Percentiles rank a stretch among this genome's conserved stretches.
phyloP scores from a whole-genome alignment of 331 rosid species.

The Phaseolus coccineus region DNA sequence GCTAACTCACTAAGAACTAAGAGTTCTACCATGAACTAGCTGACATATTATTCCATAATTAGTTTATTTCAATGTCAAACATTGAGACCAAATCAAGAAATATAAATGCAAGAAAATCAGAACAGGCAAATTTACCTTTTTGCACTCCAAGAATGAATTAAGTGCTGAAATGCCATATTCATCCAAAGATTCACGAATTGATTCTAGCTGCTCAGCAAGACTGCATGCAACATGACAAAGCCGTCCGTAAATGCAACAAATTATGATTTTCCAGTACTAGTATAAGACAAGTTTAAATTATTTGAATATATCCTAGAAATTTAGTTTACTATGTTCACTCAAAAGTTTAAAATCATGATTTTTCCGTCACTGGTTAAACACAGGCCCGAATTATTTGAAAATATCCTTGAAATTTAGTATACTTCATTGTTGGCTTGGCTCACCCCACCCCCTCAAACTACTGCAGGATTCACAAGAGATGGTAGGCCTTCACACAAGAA shows the following conservation, averaged over 20 bases:
- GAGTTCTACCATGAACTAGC: not conserved
- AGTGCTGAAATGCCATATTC: conserved; percentile 67
- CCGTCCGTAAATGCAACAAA: conserved; percentile 36
- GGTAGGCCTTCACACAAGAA: not conserved
- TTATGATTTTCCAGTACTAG: conserved; percentile 29
- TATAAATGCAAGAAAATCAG: conserved; percentile 39
- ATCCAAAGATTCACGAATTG: conserved; percentile 76
- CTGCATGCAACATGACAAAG: conserved; percentile 68
- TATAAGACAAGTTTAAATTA: conserved; percentile 28
- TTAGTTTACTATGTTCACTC: conserved; percentile 27
- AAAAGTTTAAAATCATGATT: conserved; percentile 29
- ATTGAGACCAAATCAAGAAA: conserved; percentile 24
- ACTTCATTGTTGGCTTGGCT: not conserved
- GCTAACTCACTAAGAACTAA: not conserved
- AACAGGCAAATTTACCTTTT: conserved; percentile 61
- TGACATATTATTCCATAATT: conserved; percentile 24
- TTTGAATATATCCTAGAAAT: conserved; percentile 38
- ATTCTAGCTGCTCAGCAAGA: conserved; percentile 92
- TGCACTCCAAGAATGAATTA: conserved; percentile 73
- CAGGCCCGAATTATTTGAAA: conserved; percentile 9
- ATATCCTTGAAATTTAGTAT: conserved; percentile 21
- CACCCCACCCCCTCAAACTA: no score
- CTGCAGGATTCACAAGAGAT: no score
- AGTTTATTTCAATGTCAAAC: conserved; percentile 24
- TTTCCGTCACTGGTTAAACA: conserved; percentile 19